Evolutionary conservation across 1,284 basidiomycete genomes (phyloP).

Genomic region (Abortiporus biennis): DNA sequence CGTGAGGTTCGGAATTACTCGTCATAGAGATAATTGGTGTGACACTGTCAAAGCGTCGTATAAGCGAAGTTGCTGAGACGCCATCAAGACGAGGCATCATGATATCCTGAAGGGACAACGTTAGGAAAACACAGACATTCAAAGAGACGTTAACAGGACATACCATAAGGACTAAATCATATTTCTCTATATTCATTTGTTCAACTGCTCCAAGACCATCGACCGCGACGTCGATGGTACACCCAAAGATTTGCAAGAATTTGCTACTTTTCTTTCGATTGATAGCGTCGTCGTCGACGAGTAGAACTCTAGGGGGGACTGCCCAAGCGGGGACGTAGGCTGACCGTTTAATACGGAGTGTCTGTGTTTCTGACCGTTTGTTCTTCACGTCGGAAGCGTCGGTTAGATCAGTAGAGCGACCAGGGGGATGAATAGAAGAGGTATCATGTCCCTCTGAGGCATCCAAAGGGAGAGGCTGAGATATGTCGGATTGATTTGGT

Average conservation of each 20-base stretch:
- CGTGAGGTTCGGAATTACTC: slow-evolving; percentile 85
- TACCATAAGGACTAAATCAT: slow-evolving; percentile 93
- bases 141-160: slow-evolving; percentile 24
- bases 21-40: slow-evolving; percentile 99
- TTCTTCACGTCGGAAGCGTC: background rate
- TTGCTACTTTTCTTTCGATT: slow-evolving; percentile 84
- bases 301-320: slow-evolving; percentile 78
- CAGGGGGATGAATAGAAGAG: too few relatives aligned
- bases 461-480: too few relatives aligned
- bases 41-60: slow-evolving; percentile 88
- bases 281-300: slow-evolving; percentile 94
- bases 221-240: slow-evolving; percentile 89
- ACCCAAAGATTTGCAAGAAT: slow-evolving; percentile 93
- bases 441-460: too few relatives aligned
- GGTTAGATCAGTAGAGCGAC: too few relatives aligned
- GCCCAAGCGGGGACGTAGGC: slow-evolving; percentile 70
- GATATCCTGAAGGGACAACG: slow-evolving; percentile 57
- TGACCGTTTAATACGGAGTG: background rate
- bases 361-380: background rate
- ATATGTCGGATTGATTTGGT: too few relatives aligned
- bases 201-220: slow-evolving; percentile 89
- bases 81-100: slow-evolving; percentile 93
- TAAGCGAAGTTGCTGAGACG: slow-evolving; percentile 85
- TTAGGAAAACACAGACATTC: background rate
- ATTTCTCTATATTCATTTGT: slow-evolving; percentile 94